These are phyloP conservation scores for Serendipita sp. DNA, from an alignment of 768 basidiomycete species.

Conservation along the genomic window DNA sequence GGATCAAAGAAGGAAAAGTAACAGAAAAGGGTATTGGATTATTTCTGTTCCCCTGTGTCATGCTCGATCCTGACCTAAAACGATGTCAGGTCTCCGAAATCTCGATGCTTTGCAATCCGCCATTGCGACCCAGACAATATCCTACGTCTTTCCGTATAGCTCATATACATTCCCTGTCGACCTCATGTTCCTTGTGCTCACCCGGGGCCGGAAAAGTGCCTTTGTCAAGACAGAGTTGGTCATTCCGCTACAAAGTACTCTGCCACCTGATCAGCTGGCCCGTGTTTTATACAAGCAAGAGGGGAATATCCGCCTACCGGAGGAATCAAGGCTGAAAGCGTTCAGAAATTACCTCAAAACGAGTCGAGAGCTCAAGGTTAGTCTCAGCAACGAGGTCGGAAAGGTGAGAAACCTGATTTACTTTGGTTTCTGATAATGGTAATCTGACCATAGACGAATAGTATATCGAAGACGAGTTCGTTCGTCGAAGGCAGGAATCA, in stretches of 20 bases:
- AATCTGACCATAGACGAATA: constrained; percentile 17
- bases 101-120: constrained; percentile 45
- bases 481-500: constrained; percentile 23
- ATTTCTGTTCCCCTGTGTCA: not conserved
- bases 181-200: constrained; percentile 43
- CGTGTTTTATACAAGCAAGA: constrained; percentile 33
- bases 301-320: constrained; percentile 29
- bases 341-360: constrained; percentile 46
- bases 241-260: not conserved
- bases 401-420: constrained; percentile 26
- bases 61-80: not conserved
- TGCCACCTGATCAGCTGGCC: constrained; percentile 4
- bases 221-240: constrained; percentile 43
- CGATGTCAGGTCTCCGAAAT: constrained; percentile 38
- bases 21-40: constrained; percentile 27
- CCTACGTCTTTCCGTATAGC: constrained; percentile 65
- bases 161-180: constrained; percentile 56
- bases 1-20: constrained; percentile 50
- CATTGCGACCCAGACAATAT: constrained; percentile 46
- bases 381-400: constrained; percentile 37
- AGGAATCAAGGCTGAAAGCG: constrained; percentile 28
- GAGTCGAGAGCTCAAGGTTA: constrained; percentile 41
- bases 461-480: constrained; percentile 69
- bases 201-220: constrained; percentile 48
- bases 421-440: not conserved